Evolutionary conservation across 1,284 basidiomycete species (phyloP).

Genomic region (Trametes versicolor): DNA sequence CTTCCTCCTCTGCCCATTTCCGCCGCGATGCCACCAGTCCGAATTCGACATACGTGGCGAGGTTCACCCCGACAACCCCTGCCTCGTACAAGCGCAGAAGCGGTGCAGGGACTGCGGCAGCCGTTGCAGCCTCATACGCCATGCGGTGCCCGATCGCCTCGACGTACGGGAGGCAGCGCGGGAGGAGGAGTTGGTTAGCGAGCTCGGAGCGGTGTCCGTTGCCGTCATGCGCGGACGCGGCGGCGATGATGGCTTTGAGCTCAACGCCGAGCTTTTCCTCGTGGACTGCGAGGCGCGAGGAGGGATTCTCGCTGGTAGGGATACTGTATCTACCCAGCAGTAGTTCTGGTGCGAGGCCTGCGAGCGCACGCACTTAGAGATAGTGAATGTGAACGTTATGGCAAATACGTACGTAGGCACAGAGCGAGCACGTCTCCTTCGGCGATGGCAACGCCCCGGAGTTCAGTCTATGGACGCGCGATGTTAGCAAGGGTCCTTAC

Average conservation of each 20-base stretch:
- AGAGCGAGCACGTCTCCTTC: slow-evolving; percentile 42
- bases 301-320: slow-evolving; percentile 21
- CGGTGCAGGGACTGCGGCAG: slow-evolving; percentile 28
- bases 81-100: slow-evolving; percentile 40
- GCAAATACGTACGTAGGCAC: slow-evolving; percentile 37
- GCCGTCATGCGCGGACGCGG: slow-evolving; percentile 4
- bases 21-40: slow-evolving; percentile 18
- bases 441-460: slow-evolving; percentile 38
- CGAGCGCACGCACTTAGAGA: neutral
- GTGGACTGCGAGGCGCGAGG: slow-evolving; percentile 35
- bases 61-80: slow-evolving; percentile 35
- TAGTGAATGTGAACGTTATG: neutral
- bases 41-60: slow-evolving; percentile 41
- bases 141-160: slow-evolving; percentile 46
- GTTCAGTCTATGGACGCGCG: slow-evolving; percentile 22
- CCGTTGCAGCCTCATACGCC: slow-evolving; percentile 45
- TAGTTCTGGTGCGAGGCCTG: neutral
- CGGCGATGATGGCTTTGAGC: slow-evolving; percentile 15
- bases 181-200: slow-evolving; percentile 40
- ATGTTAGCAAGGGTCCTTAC: neutral
- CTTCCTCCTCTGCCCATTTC: slow-evolving; percentile 27
- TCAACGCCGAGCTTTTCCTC: slow-evolving; percentile 33
- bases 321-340: neutral
- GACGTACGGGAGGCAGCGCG: slow-evolving; percentile 36
- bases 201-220: slow-evolving; percentile 29